These are phyloP conservation scores for Pisolithus thermaeus DNA, from an alignment of 1,284 basidiomycete genomes.

Conservation along the genomic window DNA sequence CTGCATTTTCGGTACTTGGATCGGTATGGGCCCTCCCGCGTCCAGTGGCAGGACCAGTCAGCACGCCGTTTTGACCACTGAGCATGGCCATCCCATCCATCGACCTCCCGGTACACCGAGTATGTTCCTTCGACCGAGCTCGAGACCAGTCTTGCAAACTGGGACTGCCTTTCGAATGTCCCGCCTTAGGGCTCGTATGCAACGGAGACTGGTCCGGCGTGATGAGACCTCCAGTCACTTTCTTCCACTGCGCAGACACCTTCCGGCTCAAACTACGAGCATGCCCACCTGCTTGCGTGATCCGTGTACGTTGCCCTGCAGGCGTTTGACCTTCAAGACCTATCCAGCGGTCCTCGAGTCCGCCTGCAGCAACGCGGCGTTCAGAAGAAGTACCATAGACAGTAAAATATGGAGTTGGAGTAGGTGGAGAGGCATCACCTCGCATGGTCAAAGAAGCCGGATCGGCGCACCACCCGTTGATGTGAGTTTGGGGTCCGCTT, in stretches of 20 bases:
- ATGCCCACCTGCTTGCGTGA: slow-evolving; percentile 9
- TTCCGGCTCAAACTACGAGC: slow-evolving; percentile 17
- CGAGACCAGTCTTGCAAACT: slow-evolving; percentile 32
- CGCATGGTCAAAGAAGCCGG: background rate
- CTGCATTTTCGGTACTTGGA: slow-evolving; percentile 7
- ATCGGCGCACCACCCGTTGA: background rate
- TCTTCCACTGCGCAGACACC: slow-evolving; percentile 43
- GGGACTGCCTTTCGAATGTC: slow-evolving; percentile 21
- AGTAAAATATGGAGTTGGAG: slow-evolving; percentile 44
- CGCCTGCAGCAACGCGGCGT: slow-evolving; percentile 39
- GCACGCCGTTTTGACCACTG: background rate
- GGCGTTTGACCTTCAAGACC: slow-evolving; percentile 4
- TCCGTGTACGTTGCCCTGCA: slow-evolving; percentile 2
- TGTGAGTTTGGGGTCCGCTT: slow-evolving; percentile 8
- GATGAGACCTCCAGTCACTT: slow-evolving; percentile 18
- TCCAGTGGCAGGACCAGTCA: slow-evolving; percentile 5
- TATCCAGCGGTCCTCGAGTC: slow-evolving; percentile 31
- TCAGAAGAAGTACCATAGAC: slow-evolving; percentile 45
- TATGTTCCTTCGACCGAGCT: slow-evolving; percentile 12
- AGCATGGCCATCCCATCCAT: slow-evolving; percentile 13
- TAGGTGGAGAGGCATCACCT: slow-evolving; percentile 13
- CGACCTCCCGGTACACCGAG: slow-evolving; percentile 7
- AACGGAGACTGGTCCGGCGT: slow-evolving; percentile 13
- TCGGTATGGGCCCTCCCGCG: slow-evolving; percentile 9
- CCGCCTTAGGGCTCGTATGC: background rate